These are phyloP conservation scores for Datisca glomerata DNA, from an alignment of 306 rosid genomes.

Conservation along the genomic window DNA sequence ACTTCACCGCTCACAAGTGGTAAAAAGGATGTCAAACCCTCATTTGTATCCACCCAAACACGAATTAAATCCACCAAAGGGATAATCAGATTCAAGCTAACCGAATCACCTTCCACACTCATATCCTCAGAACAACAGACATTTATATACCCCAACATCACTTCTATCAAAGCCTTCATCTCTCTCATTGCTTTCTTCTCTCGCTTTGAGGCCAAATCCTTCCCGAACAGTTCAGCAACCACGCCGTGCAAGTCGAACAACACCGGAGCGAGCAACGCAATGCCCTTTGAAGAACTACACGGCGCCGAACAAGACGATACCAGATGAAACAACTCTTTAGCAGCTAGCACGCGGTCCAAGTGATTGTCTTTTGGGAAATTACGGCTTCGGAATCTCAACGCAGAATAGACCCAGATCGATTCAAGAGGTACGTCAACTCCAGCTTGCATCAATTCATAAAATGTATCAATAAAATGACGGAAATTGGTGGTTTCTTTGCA, in stretches of 20 bases:
- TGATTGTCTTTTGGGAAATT: slow-evolving; percentile 24
- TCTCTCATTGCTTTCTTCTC: slow-evolving; percentile 58
- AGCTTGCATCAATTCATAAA: slow-evolving; percentile 45
- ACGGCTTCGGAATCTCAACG: slow-evolving; percentile 27
- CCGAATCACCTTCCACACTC: slow-evolving; percentile 18
- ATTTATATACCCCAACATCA: slow-evolving; percentile 42
- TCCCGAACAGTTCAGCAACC: slow-evolving; percentile 26
- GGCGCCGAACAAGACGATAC: slow-evolving; percentile 41
- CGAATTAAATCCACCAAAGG: slow-evolving; percentile 31
- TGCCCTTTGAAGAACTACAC: slow-evolving; percentile 32
- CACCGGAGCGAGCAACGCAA: slow-evolving; percentile 53
- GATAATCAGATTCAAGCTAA: slow-evolving; percentile 13
- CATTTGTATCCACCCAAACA: slow-evolving; percentile 38
- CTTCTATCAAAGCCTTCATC: slow-evolving; percentile 36
- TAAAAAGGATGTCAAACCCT: slow-evolving; percentile 33
- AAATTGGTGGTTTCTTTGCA: slow-evolving; percentile 16
- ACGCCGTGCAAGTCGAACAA: slow-evolving; percentile 27
- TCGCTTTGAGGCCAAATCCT: slow-evolving; percentile 32
- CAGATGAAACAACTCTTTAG: slow-evolving; percentile 38
- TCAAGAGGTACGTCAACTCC: slow-evolving; percentile 53
- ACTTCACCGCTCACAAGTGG: slow-evolving; percentile 48
- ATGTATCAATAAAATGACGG: slow-evolving; percentile 20
- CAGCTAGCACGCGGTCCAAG: slow-evolving; percentile 36
- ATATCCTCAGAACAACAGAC: slow-evolving; percentile 25
- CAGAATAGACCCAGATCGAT: slow-evolving; percentile 60